These are phyloP conservation scores for Toxoplasma gondii DNA, from an alignment of 169 alveolate species.

Conservation along the genomic window DNA sequence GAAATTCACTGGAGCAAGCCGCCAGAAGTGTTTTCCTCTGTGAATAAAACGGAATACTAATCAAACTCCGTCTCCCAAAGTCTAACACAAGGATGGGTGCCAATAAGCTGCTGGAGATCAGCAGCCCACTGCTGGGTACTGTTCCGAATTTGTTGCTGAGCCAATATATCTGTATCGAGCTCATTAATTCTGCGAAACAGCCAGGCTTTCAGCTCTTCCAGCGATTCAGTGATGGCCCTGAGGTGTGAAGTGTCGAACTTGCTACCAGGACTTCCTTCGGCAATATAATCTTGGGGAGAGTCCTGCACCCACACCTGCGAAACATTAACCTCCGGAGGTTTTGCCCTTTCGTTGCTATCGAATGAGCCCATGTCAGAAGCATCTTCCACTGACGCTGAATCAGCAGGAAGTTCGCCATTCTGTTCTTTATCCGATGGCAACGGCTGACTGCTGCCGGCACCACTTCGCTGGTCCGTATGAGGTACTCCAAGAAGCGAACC, in stretches of 20 bases:
- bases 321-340: not conserved
- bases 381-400: not conserved
- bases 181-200: not conserved
- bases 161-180: not conserved
- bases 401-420: not conserved
- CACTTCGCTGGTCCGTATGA: not conserved
- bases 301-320: conserved; percentile 32
- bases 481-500: too few species aligned
- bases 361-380: not conserved
- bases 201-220: not conserved
- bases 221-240: not conserved
- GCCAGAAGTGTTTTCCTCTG: too few species aligned
- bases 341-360: not conserved
- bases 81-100: not conserved
- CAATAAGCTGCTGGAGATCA: not conserved
- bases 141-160: not conserved
- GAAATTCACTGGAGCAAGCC: too few species aligned
- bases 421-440: not conserved
- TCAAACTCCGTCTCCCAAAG: not conserved
- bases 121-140: not conserved
- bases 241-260: not conserved
- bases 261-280: not conserved
- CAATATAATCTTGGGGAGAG: conserved; percentile 21
- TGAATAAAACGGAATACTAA: too few species aligned
- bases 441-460: not conserved